Conservation (phyloP, 345 rosid species). For the Rubroshorea leprosula region DNA sequence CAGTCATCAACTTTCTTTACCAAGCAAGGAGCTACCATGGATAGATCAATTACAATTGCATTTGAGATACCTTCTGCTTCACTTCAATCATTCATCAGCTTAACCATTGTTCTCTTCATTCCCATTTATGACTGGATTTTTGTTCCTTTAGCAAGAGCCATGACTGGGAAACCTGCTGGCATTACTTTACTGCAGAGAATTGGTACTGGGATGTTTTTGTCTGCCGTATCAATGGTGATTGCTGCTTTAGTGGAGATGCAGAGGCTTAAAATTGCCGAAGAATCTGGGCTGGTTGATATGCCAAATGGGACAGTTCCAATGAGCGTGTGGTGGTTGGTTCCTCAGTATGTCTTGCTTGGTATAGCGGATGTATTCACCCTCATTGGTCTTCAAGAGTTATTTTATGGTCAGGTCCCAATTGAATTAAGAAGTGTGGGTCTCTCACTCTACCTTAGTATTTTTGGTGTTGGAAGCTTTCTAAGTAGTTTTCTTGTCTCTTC, state of each 20-base stretch:
- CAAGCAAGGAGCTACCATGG: constrained; percentile 57
- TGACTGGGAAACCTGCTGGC: constrained; percentile 28
- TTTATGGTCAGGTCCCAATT: constrained; percentile 30
- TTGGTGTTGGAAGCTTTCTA: constrained; percentile 31
- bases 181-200: constrained; percentile 38
- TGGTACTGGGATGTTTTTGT: constrained; percentile 29
- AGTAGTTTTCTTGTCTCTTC: constrained; percentile 31
- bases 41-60: constrained; percentile 33
- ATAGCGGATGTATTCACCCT: constrained; percentile 24
- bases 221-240: constrained; percentile 21
- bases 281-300: constrained; percentile 18
- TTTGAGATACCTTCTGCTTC: constrained; percentile 52
- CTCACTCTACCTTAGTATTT: constrained; percentile 26
- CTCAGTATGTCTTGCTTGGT: constrained; percentile 27
- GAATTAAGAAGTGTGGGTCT: constrained; percentile 33
- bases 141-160: constrained; percentile 36
- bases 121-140: constrained; percentile 48
- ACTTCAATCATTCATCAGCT: constrained; percentile 47
- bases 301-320: constrained; percentile 21
- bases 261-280: constrained; percentile 27
- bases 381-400: constrained; percentile 40
- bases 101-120: constrained; percentile 35
- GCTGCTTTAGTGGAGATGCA: constrained; percentile 36
- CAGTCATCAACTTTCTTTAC: constrained; percentile 57
- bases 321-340: constrained; percentile 33